Evolutionary conservation across 1,139 yeast species (phyloP).

Genomic region (Nematodospora anomalae): DNA sequence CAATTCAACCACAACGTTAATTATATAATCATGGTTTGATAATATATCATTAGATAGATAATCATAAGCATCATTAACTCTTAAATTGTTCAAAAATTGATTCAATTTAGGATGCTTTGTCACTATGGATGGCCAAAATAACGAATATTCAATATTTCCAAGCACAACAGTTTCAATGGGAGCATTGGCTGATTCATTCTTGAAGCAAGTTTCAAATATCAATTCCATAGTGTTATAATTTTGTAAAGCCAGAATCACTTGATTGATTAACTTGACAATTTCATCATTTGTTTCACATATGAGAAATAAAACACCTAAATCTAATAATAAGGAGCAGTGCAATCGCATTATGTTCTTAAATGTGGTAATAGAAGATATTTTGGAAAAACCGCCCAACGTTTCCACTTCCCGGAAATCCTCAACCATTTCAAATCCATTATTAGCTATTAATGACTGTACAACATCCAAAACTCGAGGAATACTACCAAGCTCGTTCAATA

Average conservation of each 20-base stretch:
- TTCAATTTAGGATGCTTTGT: conserved; percentile 20
- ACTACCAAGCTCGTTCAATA: conserved; percentile 23
- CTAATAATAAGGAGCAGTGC: conserved; percentile 28
- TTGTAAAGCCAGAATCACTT: conserved; percentile 25
- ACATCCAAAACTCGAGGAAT: conserved; percentile 28
- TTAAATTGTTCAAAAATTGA: conserved; percentile 20
- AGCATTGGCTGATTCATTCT: conserved; percentile 11
- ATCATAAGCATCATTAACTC: conserved; percentile 30
- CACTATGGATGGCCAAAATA: conserved; percentile 30
- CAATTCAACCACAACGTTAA: conserved; percentile 34
- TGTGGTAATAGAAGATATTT: conserved; percentile 23
- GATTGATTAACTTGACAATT: conserved; percentile 28
- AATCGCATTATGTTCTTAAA: conserved; percentile 28
- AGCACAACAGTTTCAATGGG: conserved; percentile 16
- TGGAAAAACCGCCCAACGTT: conserved; percentile 22
- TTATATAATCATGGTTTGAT: conserved; percentile 21
- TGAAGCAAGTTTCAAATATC: conserved; percentile 30
- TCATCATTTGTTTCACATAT: conserved; percentile 34
- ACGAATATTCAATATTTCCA: conserved; percentile 22
- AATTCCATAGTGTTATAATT: conserved; percentile 25
- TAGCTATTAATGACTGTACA: conserved; percentile 25
- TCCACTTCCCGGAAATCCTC: conserved; percentile 6
- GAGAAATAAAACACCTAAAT: conserved; percentile 28
- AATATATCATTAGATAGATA: conserved; percentile 19
- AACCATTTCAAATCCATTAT: conserved; percentile 12